Percentiles rank a stretch among this genome's conserved stretches.
phyloP scores from a whole-genome alignment of 2,329 filamentous ascomycete species.

The Fusarium tjaetaba region DNA sequence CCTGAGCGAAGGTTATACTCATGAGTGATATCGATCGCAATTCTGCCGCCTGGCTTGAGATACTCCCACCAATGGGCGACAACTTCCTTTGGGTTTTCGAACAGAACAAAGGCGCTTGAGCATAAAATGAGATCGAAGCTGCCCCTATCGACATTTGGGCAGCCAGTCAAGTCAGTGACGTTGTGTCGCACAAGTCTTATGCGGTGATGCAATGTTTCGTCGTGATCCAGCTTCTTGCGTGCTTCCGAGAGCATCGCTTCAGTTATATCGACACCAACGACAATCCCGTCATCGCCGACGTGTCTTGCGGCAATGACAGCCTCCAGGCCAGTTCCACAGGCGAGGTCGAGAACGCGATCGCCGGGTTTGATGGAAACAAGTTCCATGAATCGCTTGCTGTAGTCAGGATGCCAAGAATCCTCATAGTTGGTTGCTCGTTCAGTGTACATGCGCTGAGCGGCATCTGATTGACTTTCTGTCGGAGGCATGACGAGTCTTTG shows the following conservation, averaged over 20 bases:
- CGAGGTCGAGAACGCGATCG: slow-evolving; percentile 46
- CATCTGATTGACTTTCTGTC: slow-evolving; percentile 13
- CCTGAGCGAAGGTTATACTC: slow-evolving; percentile 43
- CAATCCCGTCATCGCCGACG: slow-evolving; percentile 40
- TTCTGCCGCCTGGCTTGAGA: slow-evolving; percentile 41
- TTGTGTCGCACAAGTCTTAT: slow-evolving; percentile 44
- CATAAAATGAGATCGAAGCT: slow-evolving; percentile 48
- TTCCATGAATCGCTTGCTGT: slow-evolving; percentile 45
- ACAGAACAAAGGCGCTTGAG: slow-evolving; percentile 49
- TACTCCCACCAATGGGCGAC: slow-evolving; percentile 45
- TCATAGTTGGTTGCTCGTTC: slow-evolving; percentile 47
- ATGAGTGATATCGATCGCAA: slow-evolving; percentile 49
- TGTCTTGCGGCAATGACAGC: slow-evolving; percentile 43
- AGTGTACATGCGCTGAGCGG: slow-evolving; percentile 46
- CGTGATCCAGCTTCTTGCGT: slow-evolving; percentile 31
- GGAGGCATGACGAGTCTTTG: slow-evolving; percentile 1
- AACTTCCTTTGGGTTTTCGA: slow-evolving; percentile 40
- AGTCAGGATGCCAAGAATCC: slow-evolving; percentile 48
- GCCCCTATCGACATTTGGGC: slow-evolving; percentile 29
- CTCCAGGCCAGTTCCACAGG: slow-evolving; percentile 50
- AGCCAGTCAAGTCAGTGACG: slow-evolving; percentile 40
- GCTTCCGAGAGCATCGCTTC: slow-evolving; percentile 47
- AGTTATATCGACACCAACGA: slow-evolving; percentile 48
- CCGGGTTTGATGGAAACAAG: slow-evolving; percentile 38
- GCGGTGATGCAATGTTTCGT: slow-evolving; percentile 23